Percentiles rank a stretch among this genome's conserved stretches.
These are phyloP conservation scores for Chenopodium quinoa DNA, from an alignment of 148 eudicot genomes.

Conservation along the genomic window DNA sequence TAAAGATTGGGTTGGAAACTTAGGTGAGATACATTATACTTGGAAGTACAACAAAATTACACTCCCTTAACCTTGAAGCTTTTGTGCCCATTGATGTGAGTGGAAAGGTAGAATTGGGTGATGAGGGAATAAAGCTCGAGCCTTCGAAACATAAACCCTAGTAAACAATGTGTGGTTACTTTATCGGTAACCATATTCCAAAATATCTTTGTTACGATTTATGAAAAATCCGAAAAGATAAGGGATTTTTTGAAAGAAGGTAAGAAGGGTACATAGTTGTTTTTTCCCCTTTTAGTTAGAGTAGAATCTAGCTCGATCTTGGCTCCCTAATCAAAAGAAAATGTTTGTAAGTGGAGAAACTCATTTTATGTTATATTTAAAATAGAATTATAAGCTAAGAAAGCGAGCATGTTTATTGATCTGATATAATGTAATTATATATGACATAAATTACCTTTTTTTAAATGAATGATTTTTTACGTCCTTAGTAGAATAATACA, in stretches of 20 bases:
- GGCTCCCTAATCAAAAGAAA: neutral
- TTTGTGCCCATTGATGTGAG: slow-evolving; percentile 9
- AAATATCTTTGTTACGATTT: too few species aligned
- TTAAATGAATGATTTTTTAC: too few species aligned
- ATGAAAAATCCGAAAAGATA: too few species aligned
- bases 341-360: neutral
- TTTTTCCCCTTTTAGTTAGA: neutral
- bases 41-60: slow-evolving; percentile 18
- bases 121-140: slow-evolving; percentile 17
- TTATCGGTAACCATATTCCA: too few species aligned
- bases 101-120: neutral
- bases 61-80: slow-evolving; percentile 23
- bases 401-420: too few species aligned
- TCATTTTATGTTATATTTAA: neutral
- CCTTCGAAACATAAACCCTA: slow-evolving; percentile 10
- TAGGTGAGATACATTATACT: slow-evolving; percentile 19
- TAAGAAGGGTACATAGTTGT: neutral
- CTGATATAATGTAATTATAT: too few species aligned
- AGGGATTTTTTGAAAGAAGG: neutral
- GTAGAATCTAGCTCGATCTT: neutral
- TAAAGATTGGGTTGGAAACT: slow-evolving; percentile 24
- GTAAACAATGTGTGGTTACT: too few species aligned
- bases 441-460: too few species aligned
- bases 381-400: too few species aligned
- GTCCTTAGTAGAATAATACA: too few species aligned